A percentile compares a stretch with the other conserved stretches of the same genome.
phyloP scores from a whole-genome alignment of 2,329 filamentous ascomycete species.

The Colletotrichum tropicicola region DNA sequence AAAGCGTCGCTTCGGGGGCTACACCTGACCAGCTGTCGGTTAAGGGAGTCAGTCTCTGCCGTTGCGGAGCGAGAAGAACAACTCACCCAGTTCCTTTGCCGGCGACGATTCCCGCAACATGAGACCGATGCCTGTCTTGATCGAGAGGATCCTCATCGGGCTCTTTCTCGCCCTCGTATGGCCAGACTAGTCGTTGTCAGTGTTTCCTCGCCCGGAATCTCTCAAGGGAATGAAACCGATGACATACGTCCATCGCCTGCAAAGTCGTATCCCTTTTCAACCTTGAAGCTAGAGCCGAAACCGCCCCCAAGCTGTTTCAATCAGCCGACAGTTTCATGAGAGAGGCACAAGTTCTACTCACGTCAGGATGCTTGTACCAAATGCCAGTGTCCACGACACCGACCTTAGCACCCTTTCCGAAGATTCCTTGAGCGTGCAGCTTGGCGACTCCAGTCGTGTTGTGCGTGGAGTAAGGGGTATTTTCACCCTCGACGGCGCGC shows the following conservation, averaged over 20 bases:
- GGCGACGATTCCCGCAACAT: conserved; percentile 42
- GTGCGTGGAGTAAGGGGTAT: conserved; percentile 37
- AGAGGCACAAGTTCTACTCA: conserved; percentile 31
- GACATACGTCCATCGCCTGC: conserved; percentile 34
- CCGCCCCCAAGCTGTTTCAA: conserved; percentile 18
- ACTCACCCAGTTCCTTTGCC: conserved; percentile 32
- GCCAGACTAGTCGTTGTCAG: too few species aligned
- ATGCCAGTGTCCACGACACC: conserved; percentile 51
- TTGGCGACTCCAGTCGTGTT: conserved; percentile 48
- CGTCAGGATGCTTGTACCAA: conserved; percentile 48
- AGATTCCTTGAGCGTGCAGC: conserved; percentile 46
- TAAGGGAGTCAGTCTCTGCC: too few species aligned
- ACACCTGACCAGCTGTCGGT: conserved; percentile 33
- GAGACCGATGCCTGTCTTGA: conserved; percentile 37
- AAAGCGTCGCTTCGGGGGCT: conserved; percentile 39
- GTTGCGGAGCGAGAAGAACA: too few species aligned
- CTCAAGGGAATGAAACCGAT: accelerated
- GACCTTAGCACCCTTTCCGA: conserved; percentile 47
- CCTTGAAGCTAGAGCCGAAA: conserved; percentile 29
- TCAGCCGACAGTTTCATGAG: not conserved
- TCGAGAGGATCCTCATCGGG: conserved; percentile 44
- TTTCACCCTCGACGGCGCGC: too few species aligned
- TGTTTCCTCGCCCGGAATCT: accelerated
- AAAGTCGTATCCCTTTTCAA: conserved; percentile 36
- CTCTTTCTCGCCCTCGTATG: conserved; percentile 32